phyloP scores from a whole-genome alignment of 1,284 basidiomycete species.

The Tetrapyrgos nigripes region DNA sequence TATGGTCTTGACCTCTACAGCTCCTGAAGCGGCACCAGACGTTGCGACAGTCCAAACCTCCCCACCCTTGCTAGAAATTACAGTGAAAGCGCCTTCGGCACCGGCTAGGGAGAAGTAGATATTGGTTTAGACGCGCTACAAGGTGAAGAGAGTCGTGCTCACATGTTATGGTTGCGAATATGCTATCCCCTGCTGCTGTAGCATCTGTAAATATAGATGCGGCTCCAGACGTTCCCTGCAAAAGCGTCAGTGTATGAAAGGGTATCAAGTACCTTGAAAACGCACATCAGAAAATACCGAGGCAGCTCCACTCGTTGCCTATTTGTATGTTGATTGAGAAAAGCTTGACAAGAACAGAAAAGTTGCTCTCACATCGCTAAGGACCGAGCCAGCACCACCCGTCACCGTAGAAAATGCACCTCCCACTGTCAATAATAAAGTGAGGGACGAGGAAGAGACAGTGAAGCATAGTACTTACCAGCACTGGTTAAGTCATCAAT shows the following conservation, averaged over 20 bases:
- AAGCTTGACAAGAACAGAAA: background rate
- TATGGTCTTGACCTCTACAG: conserved; percentile 54
- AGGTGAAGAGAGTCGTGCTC: background rate
- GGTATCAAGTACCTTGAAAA: no score
- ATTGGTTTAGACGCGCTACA: background rate
- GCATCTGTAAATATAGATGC: background rate
- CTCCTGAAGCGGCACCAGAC: conserved; percentile 47
- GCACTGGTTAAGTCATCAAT: no score
- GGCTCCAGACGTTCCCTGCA: background rate
- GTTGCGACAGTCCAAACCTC: conserved; percentile 30
- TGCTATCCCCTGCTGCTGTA: conserved; percentile 18
- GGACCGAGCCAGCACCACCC: background rate
- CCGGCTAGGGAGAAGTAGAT: conserved; percentile 43
- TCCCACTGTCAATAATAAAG: background rate
- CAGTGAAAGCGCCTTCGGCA: conserved; percentile 42
- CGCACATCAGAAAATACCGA: background rate
- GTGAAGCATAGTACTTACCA: conserved; percentile 28
- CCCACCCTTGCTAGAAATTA: conserved; percentile 50
- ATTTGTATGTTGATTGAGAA: background rate
- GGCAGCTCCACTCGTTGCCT: background rate
- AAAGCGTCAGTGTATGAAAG: background rate
- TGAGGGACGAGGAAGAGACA: background rate
- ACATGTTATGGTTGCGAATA: conserved; percentile 24
- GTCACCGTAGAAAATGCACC: background rate
- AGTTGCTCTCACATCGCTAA: background rate